Base-by-base conservation (phyloP, 805 yeast genomes). In the Spathaspora girioi region DNA sequence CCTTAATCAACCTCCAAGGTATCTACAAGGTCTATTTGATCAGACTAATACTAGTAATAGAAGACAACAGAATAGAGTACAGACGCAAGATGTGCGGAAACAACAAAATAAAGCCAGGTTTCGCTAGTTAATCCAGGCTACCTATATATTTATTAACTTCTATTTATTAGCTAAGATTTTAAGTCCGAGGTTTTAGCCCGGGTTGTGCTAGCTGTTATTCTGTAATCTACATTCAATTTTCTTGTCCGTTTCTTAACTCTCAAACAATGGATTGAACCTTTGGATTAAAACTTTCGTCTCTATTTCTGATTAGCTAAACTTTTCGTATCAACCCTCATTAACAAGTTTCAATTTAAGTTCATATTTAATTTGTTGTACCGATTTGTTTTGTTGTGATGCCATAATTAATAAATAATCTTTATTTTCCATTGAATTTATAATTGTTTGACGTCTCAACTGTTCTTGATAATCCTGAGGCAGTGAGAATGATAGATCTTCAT, bases 1-100 rank as follows among this genome's bases (percentile, higher is more conserved):
- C 51, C 64, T 74, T 40, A 64, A 73, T 60, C 78, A 74, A 56
- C 70, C 75, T 1, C 77, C 78, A 10, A 60, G 78, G 47, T 74
- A 73, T 59, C 63, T 73, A 71, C 17, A 77, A 75, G 40, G 40
- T n/a, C 14, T 73, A 20, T 69, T 70, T 52, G 71, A 66, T 32
- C 56, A 56, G 15, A 53, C 53, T 14, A 51, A 43, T 35, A 43
- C 43, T 17, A 27, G 9, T 27, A 27, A 6, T 27, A 6, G 14
- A 3, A 29, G 32, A 29, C 32, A 23, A 23, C n/a, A 14, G 14
- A 35, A 12, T n/a, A 35, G 40, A 15, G 40, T 3, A 35, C 17
- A 6, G 17, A 29, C 32, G 9, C 29, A 27, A 29, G 32, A 12
- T 12, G 17, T 35, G 14, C 17, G 40, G 9, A 35, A 35, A 15